Percentiles rank a stretch among this genome's conserved stretches.
Conservation (phyloP, 2,329 filamentous ascomycete genomes). For the Diaporthe nobilis region DNA sequence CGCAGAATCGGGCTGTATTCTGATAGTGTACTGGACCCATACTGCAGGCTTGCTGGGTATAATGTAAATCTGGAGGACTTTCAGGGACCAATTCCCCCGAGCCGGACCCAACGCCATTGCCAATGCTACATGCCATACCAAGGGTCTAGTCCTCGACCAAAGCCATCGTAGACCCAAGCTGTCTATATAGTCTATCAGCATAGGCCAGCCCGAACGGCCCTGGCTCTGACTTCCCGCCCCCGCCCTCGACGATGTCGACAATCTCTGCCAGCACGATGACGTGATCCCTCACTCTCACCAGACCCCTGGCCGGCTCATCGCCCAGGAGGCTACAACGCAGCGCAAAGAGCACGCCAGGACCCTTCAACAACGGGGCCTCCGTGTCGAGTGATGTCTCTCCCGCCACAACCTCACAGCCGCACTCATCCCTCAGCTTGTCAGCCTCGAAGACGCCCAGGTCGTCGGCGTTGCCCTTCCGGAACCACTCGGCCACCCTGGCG, state of each 20-base stretch:
- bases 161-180: conserved; percentile 55
- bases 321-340: conserved; percentile 59
- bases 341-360: conserved; percentile 66
- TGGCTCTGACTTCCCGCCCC: conserved; percentile 41
- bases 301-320: conserved; percentile 55
- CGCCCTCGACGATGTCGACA: conserved; percentile 57
- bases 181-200: conserved; percentile 64
- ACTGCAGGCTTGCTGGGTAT: neutral
- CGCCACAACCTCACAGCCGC: conserved; percentile 46
- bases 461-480: conserved; percentile 63
- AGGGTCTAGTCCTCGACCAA: conserved; percentile 34
- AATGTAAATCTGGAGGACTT: neutral
- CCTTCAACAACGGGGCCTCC: conserved; percentile 60
- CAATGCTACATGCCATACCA: neutral
- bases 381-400: conserved; percentile 40
- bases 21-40: neutral
- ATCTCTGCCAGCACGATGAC: conserved; percentile 68
- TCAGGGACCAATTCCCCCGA: neutral
- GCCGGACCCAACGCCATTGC: neutral
- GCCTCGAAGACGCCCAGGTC: conserved; percentile 54
- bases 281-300: conserved; percentile 66
- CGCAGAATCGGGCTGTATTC: neutral
- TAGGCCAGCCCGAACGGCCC: conserved; percentile 64
- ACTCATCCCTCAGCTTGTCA: conserved; percentile 46
- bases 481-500: conserved; percentile 65